Evolutionary conservation across 2,329 filamentous ascomycete genomes (phyloP).

Genomic region (Chaetomiaceae sp.): DNA sequence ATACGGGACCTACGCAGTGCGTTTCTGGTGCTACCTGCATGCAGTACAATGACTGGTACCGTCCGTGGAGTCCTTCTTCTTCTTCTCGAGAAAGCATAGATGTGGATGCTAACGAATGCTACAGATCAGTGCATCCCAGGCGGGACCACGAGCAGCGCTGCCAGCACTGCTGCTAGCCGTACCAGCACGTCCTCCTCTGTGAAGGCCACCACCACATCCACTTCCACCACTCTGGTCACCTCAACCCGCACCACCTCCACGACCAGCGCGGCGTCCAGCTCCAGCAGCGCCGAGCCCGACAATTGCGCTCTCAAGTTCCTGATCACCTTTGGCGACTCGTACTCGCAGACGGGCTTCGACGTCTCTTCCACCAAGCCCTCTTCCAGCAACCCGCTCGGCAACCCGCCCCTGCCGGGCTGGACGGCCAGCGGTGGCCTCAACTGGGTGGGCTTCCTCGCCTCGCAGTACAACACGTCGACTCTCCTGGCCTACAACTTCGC

Average conservation of each 20-base stretch:
- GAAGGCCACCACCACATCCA: not conserved
- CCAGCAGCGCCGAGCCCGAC: not conserved
- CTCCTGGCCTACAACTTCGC: constrained; percentile 49
- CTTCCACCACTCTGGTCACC: constrained; percentile 8
- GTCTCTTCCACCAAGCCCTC: constrained; percentile 45
- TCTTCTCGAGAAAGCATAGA: not conserved
- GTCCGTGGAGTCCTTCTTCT: constrained; percentile 11
- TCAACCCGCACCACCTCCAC: constrained; percentile 10
- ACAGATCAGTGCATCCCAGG: constrained; percentile 23
- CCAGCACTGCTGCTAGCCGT: too few relatives aligned
- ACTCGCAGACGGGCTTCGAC: constrained; percentile 56
- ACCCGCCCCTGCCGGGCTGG: constrained; percentile 50
- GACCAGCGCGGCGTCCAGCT: constrained; percentile 9
- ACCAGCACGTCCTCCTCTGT: not conserved
- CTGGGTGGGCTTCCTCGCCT: constrained; percentile 45
- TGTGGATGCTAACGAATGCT: not conserved
- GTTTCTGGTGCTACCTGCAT: constrained; percentile 17
- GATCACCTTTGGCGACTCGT: constrained; percentile 53
- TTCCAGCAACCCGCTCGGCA: constrained; percentile 55
- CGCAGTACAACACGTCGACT: constrained; percentile 38
- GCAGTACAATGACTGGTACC: constrained; percentile 21
- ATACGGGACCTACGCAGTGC: constrained; percentile 17
- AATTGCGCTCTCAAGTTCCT: constrained; percentile 31
- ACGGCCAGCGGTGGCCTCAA: constrained; percentile 45
- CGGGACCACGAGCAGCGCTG: not conserved